Evolutionary conservation across 2,329 filamentous ascomycete species (phyloP).

Genomic region (Thielaviopsis populi): DNA sequence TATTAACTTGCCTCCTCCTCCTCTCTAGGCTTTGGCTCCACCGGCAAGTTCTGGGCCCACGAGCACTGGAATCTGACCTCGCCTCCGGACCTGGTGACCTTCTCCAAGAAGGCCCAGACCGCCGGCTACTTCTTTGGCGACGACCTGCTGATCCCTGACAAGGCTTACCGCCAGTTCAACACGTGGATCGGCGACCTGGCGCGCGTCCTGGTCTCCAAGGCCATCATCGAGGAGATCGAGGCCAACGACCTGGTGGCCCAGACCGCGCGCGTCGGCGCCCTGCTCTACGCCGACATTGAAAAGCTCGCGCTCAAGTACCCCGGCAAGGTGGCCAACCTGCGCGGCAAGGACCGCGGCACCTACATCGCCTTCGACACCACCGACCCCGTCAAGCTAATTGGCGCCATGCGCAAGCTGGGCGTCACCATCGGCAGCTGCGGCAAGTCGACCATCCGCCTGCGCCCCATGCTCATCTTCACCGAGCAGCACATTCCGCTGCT

Average conservation of each 20-base stretch:
- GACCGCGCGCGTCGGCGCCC: constrained; percentile 54
- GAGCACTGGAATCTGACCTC: constrained; percentile 75
- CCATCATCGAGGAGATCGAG: constrained; percentile 70
- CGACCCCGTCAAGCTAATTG: constrained; percentile 48
- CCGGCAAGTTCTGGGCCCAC: constrained; percentile 91
- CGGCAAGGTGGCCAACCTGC: constrained; percentile 52
- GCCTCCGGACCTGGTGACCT: constrained; percentile 86
- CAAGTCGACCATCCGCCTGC: constrained; percentile 50
- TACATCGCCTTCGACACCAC: constrained; percentile 71
- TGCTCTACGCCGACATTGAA: constrained; percentile 51
- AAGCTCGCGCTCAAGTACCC: constrained; percentile 50
- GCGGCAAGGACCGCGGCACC: constrained; percentile 51
- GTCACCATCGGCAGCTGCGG: constrained; percentile 70
- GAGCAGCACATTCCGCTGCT: constrained; percentile 39
- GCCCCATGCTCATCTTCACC: constrained; percentile 74
- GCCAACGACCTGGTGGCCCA: constrained; percentile 61
- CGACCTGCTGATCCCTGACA: constrained; percentile 67
- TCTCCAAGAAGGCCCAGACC: constrained; percentile 89
- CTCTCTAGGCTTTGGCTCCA: constrained; percentile 57
- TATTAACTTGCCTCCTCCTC: not conserved
- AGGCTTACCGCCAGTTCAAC: constrained; percentile 93
- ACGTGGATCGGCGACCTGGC: constrained; percentile 94
- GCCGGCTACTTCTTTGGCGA: constrained; percentile 86
- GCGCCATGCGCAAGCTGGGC: constrained; percentile 54
- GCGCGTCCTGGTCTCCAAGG: constrained; percentile 69